These are phyloP conservation scores for Apiospora malaysiana DNA, from an alignment of 2,329 filamentous ascomycete genomes.

Conservation along the genomic window DNA sequence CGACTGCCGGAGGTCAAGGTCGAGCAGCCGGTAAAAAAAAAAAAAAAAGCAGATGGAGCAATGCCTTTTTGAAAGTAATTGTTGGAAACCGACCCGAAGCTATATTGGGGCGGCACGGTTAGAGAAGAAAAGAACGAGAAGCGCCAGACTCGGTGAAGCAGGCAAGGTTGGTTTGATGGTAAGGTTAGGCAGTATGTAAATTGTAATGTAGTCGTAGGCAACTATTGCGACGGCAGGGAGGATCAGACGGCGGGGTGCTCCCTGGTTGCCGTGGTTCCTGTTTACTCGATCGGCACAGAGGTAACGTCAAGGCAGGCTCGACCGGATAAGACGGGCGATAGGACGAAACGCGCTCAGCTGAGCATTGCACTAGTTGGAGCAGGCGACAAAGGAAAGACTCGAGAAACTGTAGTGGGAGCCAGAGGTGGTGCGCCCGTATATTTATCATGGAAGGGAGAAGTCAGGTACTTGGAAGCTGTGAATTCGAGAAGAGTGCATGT, in stretches of 20 bases:
- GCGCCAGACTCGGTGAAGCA: not conserved
- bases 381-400: not conserved
- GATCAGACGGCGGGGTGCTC: constrained; percentile 10
- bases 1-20: constrained; percentile 5
- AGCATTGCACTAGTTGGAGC: not conserved
- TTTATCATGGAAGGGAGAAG: not conserved
- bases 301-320: constrained; percentile 5
- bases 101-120: not conserved
- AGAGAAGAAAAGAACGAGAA: not conserved
- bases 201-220: constrained; percentile 1
- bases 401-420: not conserved
- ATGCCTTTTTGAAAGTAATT: not conserved
- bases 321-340: not conserved
- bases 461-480: not conserved
- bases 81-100: not conserved
- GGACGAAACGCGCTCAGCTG: not conserved
- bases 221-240: constrained; percentile 10
- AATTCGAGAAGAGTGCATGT: constrained; percentile 15
- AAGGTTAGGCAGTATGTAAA: too few relatives aligned
- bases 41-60: not conserved
- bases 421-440: not conserved
- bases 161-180: not conserved
- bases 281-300: constrained; percentile 5
- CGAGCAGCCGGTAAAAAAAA: constrained; percentile 5
- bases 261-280: constrained; percentile 18